Base-by-base conservation (phyloP, 169 alveolate species). In the Plasmodium gaboni region DNA sequence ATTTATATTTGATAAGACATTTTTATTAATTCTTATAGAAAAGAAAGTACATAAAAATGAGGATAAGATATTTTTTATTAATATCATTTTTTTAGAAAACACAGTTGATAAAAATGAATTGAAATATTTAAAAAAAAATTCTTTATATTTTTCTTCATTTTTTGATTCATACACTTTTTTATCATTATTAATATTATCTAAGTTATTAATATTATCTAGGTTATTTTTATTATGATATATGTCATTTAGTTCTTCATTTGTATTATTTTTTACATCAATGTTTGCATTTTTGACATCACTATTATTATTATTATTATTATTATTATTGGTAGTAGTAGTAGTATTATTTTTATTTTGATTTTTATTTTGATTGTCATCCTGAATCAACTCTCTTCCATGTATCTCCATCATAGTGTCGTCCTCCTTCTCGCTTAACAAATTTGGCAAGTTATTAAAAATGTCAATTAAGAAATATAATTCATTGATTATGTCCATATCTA, bases 11-110 rank as follows among this genome's bases (percentile, higher is more conserved):
- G 73, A 83, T 15, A 72, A 60, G 2, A 1, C 59, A 61, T 68
- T 83, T 55, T 72, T 83, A 42, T 38, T 22, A 26, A 59, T 55
- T 53, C 51, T 28, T 32, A 38, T 26, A 1, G 63, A 53, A 28
- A 83, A 83, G 15, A 83, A 53, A 1, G 32, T 67, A 15, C 42
- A 53, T 15, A 83, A 42, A 83, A 83, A 67, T n/a, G 85, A 83
- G 19, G 9, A 24, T 9, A 83, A 8, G 73, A 83, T 68, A 50
- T 83, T 67, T 55, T 83, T 83, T 9, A 26, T 53, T 68, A 83
- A 72, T 22, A 83, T 19, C 17, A 7, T 7, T 0, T 83, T 71
- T 9, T 4, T 12, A 7, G 72, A 19, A 24, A 68, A 68, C 13
- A 68, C 0, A 2, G n/a, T 1, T 1, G 68, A 63, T 10, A 83